Evolutionary conservation across 129 eudicot species (phyloP), one percentile per base, ranked within the genome.

Genomic region (Flaveria sonorensis): DNA sequence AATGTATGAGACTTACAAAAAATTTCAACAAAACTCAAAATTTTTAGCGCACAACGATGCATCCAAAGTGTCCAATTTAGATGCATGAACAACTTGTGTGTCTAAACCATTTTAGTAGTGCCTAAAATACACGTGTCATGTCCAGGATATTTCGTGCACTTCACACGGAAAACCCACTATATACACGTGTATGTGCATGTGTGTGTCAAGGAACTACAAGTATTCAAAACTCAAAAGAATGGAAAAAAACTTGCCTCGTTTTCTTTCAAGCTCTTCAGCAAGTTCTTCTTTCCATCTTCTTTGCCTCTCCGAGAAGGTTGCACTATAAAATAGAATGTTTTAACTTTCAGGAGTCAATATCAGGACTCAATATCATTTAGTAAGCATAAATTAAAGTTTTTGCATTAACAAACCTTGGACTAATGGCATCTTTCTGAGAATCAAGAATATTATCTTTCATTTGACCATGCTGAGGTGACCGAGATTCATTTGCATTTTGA

Each of bases 201-300:
- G 9, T 20, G 12, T 6, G 19, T 5, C 39, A 57, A 13, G 57
- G 51, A 73, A 62, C 36, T 14, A 32, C 13, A 18, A 20, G 55
- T 77, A 67, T 55, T 6, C 68, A 15, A 77, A 77, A 68, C 15
- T 12, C 15, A 46, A 30, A 36, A 36, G 39, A 68, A 8, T 45
- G 52, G 28, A 74, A 50, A 39, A 42, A 56, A 66, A 85, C 85
- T 86, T 88, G 77, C 99, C 99, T 89, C 99, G 73, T 80, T 85
- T 86, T 84, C 92, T 86, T 80, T 89, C 92, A 59, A 95, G 89
- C 79, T 95, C 99, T 80, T 95, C 86, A 26, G 79, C 93, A 67
- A 95, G 97, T 83, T 95, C 97, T 86, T 95, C 96, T 86, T 89
- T 85, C 99, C 99, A 95, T 77, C 84, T 86, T 79, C 90, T 85